Evolutionary conservation across 768 basidiomycete species (phyloP).

Genomic region (Pholiota conissans): DNA sequence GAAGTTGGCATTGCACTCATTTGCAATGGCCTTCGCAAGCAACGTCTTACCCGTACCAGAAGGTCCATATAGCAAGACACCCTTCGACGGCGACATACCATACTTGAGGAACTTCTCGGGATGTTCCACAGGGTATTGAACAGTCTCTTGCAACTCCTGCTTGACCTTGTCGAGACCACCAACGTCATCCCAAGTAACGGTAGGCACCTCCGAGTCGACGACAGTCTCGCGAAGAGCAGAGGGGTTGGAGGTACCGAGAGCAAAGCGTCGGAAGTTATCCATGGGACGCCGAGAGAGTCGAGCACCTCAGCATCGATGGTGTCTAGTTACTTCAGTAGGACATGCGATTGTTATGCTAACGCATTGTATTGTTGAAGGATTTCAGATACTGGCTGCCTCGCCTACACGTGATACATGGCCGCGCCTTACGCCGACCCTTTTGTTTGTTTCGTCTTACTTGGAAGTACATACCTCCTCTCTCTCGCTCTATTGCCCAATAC

Average conservation of each 20-base stretch:
- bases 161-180: conserved; percentile 99
- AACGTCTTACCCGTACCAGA: conserved; percentile 99
- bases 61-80: conserved; percentile 99
- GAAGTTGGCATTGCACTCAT: conserved; percentile 99
- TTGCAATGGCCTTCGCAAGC: conserved; percentile 98
- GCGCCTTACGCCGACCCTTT: too few species aligned
- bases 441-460: too few species aligned
- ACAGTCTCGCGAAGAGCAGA: conserved; percentile 99
- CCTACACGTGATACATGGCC: too few species aligned
- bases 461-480: too few species aligned
- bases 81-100: conserved; percentile 99
- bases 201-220: conserved; percentile 98
- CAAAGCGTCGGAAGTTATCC: conserved; percentile 99
- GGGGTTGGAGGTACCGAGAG: conserved; percentile 95
- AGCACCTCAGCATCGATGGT: conserved; percentile 99
- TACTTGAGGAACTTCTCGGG: conserved; percentile 99
- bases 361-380: too few species aligned
- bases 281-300: conserved; percentile 97
- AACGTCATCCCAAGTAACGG: conserved; percentile 98
- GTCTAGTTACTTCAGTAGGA: too few species aligned
- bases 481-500: too few species aligned
- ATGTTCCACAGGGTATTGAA: conserved; percentile 99
- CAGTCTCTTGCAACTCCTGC: conserved; percentile 97
- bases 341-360: too few species aligned
- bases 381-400: too few species aligned